Evolutionary conservation across 2,329 filamentous ascomycete species (phyloP).

Genomic region (Neopestalotiopsis sp.): DNA sequence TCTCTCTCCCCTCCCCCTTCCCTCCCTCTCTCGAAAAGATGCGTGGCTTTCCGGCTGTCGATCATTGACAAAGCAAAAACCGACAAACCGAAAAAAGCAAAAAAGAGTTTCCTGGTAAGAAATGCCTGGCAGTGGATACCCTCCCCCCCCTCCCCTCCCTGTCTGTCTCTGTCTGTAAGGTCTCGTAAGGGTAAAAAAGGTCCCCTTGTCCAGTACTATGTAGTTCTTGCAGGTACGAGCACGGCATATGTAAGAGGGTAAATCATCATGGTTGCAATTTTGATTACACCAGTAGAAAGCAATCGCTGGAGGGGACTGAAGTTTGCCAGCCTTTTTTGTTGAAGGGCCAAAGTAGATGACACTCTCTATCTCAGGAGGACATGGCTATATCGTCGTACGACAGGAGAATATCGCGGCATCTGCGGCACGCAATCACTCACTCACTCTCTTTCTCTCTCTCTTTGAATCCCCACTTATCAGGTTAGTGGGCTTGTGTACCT

Average conservation of each 20-base stretch:
- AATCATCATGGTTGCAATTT: too few species aligned
- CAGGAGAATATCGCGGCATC: background rate
- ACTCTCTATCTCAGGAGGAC: background rate
- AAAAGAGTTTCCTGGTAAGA: background rate
- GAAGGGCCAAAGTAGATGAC: too few species aligned
- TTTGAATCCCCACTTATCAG: background rate
- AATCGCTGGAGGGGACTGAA: too few species aligned
- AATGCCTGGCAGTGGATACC: background rate
- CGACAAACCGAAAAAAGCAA: background rate
- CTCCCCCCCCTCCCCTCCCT: background rate
- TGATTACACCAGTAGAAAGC: too few species aligned
- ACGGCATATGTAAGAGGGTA: too few species aligned
- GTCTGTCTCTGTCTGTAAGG: too few species aligned
- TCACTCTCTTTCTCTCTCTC: background rate
- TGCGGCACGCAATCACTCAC: background rate
- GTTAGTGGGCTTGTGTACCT: background rate
- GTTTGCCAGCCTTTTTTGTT: too few species aligned
- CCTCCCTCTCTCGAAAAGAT: background rate
- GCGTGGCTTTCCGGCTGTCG: background rate
- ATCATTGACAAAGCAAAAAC: background rate
- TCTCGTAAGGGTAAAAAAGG: too few species aligned
- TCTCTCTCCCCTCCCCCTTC: background rate
- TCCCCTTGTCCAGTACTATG: too few species aligned
- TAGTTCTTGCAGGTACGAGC: too few species aligned
- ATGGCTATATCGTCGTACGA: background rate